Base-by-base conservation (phyloP, 176 grass and related monocot genomes). In the Thalia dealbata region DNA sequence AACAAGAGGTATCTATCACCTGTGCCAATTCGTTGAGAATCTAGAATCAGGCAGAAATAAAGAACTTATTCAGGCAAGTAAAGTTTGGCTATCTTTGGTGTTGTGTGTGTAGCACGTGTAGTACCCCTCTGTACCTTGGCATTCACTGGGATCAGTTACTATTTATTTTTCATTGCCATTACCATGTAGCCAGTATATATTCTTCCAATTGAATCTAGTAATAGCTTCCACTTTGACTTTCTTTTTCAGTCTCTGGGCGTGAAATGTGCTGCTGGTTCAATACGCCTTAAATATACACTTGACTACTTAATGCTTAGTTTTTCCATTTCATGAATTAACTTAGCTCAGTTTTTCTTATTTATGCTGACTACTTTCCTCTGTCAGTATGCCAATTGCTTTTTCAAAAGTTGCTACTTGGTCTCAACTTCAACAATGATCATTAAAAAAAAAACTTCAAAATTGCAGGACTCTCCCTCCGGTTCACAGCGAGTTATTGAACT, bases 1-100 rank as follows among this genome's bases (percentile, higher is more conserved):
- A 65, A 86, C 89, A n/a, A 50, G 76, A 64, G 92, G 89, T 75
- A 85, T 96, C 52, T 89, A 88, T 70, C 82, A 85, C 30, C 76
- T 96, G 73, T 96, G 89, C 0, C 82, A 87, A 80, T 96, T 85
- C 77, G 91, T 89, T 55, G 88, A 88, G 83, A 96, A 72, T 70
- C 79, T 96, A 72, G 92, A 96, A 11, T 81, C 84, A 35, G 80
- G 79, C 72, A 80, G 80, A 0, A 89, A 85, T 87, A 51, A 79
- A 38, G 80, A 87, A 64, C 72, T 56, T 84, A 76, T 73, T 52
- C 82, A 89, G 86, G 92, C 71, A 85, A 89, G 86, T 85, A 3
- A 35, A 23, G 32, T 62, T 78, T 75, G 27, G 8, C 61, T 19
- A 46, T 56, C 21, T 72, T 11, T 42, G 51, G 2, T 61, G 14